Evolutionary conservation across 495 filamentous ascomycete genomes (phyloP), one percentile per base, ranked within the genome.

Genomic region (Hypomontagnella submonticulosa): DNA sequence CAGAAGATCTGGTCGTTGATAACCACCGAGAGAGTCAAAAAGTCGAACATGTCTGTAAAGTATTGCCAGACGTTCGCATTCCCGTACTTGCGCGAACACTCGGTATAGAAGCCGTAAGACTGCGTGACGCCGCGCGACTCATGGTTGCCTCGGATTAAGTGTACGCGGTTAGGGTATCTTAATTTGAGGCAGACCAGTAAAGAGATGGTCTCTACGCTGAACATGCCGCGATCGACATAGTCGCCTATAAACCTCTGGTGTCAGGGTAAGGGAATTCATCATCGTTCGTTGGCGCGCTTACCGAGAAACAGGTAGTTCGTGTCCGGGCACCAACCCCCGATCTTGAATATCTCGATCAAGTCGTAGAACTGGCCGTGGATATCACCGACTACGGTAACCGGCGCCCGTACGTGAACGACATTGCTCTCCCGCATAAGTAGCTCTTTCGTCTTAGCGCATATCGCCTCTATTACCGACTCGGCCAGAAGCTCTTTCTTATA

Each of bases 31-130:
- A 99, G 80, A 2, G 94, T 97, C 52, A 99, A 84, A 73, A 94
- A 99, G 79, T 99, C 95, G 77, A 99, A 99, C 94, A 99, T 97
- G 78, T 99, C 95, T 51, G 95, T 99, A 71, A 99, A 99, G 76
- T 97, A 94, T 74, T 98, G 96, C 95, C 95, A 99, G 8, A 99
- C 96, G 64, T 95, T 97, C 32, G 95, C 92, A 76, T 95, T 97
- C 59, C 93, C 94, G 76, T 99, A 99, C 76, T 99, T 99, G 53
- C 95, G 89, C 11, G 89, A 92, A 76, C 95, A 99, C 74, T 99
- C 95, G 3, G 95, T 99, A 71, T 99, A 99, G 79, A 99, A 99
- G 48, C 95, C 95, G 77, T 99, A 99, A 37, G 93, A 97, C 76
- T 99, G 95, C 6, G 95, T 99, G 18, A 99, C 95, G 58, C 95